A percentile compares a stretch with the other conserved stretches of the same genome.
Conservation (phyloP, 2,329 filamentous ascomycete genomes). For the Paecilomyces formosus region DNA sequence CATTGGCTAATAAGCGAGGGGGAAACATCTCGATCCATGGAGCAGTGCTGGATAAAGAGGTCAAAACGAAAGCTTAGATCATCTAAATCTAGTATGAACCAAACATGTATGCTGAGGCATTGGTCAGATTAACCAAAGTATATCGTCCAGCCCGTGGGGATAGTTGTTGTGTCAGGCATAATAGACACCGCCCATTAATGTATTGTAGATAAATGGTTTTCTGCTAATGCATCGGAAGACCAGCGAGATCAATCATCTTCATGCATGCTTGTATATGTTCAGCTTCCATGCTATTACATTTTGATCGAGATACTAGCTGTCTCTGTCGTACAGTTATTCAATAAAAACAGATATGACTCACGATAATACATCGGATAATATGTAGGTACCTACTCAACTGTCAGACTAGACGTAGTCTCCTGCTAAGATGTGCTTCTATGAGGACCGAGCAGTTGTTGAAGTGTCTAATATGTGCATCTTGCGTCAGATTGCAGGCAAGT, state of each 20-base stretch:
- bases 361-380: too few relatives aligned
- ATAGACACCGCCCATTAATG: neutral
- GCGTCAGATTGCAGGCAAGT: neutral
- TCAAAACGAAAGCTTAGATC: neutral
- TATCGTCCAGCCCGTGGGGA: neutral
- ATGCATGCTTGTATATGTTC: neutral
- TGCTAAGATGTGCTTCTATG: neutral
- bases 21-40: neutral
- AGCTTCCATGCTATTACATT: too few relatives aligned
- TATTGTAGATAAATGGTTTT: neutral
- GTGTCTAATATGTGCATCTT: neutral
- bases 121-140: neutral
- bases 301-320: too few relatives aligned
- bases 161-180: neutral
- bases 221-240: neutral
- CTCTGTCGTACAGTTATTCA: too few relatives aligned
- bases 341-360: too few relatives aligned
- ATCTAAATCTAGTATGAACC: too few relatives aligned
- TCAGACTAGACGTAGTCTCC: neutral
- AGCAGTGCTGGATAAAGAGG: neutral
- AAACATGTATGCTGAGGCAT: neutral
- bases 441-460: neutral
- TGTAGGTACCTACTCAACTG: too few relatives aligned
- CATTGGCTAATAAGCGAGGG: neutral
- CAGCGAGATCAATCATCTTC: neutral